Percentiles rank a stretch among this genome's conserved stretches.
phyloP scores from a whole-genome alignment of 441 rosid genomes.

The Croton setiger region DNA sequence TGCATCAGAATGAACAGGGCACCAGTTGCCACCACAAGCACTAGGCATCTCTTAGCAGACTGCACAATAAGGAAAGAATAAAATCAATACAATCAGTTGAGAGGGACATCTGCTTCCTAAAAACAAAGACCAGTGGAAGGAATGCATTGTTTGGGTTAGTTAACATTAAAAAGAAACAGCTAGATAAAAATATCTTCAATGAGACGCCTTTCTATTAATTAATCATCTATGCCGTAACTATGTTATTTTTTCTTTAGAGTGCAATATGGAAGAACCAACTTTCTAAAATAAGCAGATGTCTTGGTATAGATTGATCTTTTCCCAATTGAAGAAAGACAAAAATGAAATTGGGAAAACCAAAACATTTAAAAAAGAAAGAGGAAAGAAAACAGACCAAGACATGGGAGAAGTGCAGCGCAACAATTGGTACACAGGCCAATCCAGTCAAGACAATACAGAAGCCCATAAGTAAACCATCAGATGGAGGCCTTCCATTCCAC shows the following conservation, averaged over 20 bases:
- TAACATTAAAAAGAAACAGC: not conserved
- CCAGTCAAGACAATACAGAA: constrained; percentile 78
- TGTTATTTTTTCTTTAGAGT: constrained; percentile 1
- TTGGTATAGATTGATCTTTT: not conserved
- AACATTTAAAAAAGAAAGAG: not conserved
- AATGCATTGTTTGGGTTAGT: not conserved
- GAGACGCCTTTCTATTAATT: not conserved
- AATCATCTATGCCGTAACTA: not conserved
- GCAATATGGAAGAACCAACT: constrained; percentile 5
- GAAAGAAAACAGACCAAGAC: constrained; percentile 58
- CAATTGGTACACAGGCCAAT: constrained; percentile 88
- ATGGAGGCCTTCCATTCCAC: constrained; percentile 95
- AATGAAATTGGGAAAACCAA: not conserved
- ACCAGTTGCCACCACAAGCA: constrained; percentile 90
- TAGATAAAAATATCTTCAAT: not conserved
- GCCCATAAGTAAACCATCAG: constrained; percentile 94
- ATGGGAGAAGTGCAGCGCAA: constrained; percentile 89
- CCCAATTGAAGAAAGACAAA: not conserved
- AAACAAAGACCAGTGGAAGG: not conserved
- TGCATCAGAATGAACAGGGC: constrained; percentile 86
- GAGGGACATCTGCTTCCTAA: not conserved
- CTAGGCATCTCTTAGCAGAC: constrained; percentile 92
- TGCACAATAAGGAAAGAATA: constrained; percentile 29
- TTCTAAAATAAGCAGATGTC: constrained; percentile 8
- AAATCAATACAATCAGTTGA: constrained; percentile 18